Evolutionary conservation across 768 basidiomycete species (phyloP).

Genomic region (Collybia sp.): DNA sequence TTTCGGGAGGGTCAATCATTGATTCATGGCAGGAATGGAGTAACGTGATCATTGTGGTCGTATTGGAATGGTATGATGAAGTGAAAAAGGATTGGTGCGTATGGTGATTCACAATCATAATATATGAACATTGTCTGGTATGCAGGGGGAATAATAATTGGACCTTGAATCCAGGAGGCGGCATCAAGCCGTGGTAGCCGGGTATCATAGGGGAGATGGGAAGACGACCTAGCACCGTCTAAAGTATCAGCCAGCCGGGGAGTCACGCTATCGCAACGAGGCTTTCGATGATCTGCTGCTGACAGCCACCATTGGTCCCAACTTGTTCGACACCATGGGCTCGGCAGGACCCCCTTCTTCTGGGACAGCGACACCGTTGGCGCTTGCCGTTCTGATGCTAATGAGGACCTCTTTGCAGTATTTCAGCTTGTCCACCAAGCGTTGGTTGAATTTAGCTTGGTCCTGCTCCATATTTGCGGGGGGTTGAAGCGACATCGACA

Average conservation of each 20-base stretch:
- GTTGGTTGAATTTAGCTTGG: constrained; percentile 54
- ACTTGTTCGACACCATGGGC: not conserved
- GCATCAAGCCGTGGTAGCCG: no score
- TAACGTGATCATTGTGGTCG: no score
- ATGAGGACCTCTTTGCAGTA: constrained; percentile 83
- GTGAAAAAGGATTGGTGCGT: constrained; percentile 7
- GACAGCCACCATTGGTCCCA: constrained; percentile 1
- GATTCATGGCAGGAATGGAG: no score
- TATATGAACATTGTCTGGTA: constrained; percentile 51
- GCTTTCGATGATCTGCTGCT: constrained; percentile 11
- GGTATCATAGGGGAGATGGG: no score
- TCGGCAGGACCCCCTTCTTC: constrained; percentile 15
- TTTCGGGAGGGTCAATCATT: no score
- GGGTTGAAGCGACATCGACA: constrained; percentile 44
- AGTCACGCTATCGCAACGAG: constrained; percentile 10
- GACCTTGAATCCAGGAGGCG: no score
- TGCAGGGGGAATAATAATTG: no score
- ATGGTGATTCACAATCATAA: constrained; percentile 13
- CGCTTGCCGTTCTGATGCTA: constrained; percentile 62
- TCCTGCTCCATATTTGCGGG: constrained; percentile 40
- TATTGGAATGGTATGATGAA: not conserved
- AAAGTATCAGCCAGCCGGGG: not conserved
- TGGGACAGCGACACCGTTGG: constrained; percentile 21
- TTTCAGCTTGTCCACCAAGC: constrained; percentile 74
- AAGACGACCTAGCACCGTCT: no score